Conservation (phyloP, 192 early-diverging fungal genomes). For the Backusella tuberculispora region DNA sequence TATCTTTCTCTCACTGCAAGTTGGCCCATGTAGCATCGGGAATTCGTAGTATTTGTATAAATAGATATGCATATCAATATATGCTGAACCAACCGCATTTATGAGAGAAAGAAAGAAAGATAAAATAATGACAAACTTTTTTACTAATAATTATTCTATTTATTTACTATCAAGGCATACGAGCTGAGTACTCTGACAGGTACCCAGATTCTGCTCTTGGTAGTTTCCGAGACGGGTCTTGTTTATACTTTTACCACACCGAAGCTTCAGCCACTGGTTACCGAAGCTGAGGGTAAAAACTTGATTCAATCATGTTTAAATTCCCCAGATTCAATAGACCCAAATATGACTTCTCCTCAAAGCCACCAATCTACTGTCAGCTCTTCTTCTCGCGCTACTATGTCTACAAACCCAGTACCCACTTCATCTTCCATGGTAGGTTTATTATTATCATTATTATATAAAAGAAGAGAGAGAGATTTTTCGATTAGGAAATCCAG, state of each 20-base stretch:
- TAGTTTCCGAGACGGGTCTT: constrained; percentile 91
- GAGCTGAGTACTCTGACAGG: constrained; percentile 91
- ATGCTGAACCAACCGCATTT: neutral
- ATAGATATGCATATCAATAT: neutral
- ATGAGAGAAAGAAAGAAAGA: neutral
- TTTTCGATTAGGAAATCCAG: no score
- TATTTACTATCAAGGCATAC: constrained; percentile 66
- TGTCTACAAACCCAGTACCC: neutral
- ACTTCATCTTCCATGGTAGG: neutral
- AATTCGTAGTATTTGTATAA: no score
- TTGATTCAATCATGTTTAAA: constrained; percentile 90
- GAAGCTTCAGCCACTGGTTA: constrained; percentile 89
- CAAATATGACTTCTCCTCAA: neutral
- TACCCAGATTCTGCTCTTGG: constrained; percentile 87
- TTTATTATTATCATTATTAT: neutral
- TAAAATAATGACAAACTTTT: neutral
- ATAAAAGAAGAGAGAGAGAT: neutral
- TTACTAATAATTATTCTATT: neutral
- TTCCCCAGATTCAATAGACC: constrained; percentile 63
- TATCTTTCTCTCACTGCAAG: neutral
- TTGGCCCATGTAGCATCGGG: no score
- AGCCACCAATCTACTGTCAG: neutral
- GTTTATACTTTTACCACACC: constrained; percentile 94
- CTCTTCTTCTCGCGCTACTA: neutral
- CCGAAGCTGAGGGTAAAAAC: constrained; percentile 88